Conservation (phyloP, 441 rosid genomes). For the Manihot esculenta region DNA sequence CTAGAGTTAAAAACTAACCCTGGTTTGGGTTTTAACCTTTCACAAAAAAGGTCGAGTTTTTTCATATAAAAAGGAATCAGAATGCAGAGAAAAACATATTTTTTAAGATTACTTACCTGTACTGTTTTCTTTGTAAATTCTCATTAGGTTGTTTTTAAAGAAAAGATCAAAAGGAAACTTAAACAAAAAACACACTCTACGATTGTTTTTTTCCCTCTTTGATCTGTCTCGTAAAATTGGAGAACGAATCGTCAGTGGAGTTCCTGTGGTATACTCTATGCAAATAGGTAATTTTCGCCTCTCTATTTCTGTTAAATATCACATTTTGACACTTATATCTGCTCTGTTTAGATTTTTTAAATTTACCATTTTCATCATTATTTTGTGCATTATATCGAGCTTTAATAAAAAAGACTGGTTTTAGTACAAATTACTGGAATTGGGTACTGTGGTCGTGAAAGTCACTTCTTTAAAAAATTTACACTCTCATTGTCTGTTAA, state of each 20-base stretch:
- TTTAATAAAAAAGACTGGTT: constrained; percentile 18
- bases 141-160: constrained; percentile 4
- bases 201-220: background rate
- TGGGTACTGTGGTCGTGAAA: constrained; percentile 9
- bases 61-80: constrained; percentile 15
- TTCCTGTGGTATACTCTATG: constrained; percentile 26
- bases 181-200: background rate
- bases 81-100: constrained; percentile 12
- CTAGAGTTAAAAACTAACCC: constrained; percentile 32
- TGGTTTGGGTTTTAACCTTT: constrained; percentile 28
- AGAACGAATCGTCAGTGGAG: constrained; percentile 27
- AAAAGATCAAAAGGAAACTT: too few relatives aligned
- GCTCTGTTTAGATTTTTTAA: constrained; percentile 14
- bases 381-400: constrained; percentile 8
- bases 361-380: background rate
- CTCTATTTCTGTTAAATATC: constrained; percentile 4
- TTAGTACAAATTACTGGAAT: constrained; percentile 22
- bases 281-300: constrained; percentile 24
- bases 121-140: constrained; percentile 10
- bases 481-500: constrained; percentile 7
- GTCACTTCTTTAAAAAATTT: constrained; percentile 4
- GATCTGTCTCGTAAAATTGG: constrained; percentile 20
- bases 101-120: too few relatives aligned
- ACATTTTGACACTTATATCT: constrained; percentile 3
- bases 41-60: constrained; percentile 7